phyloP scores from a whole-genome alignment of 768 basidiomycete genomes.

The Austroboletus festivus region DNA sequence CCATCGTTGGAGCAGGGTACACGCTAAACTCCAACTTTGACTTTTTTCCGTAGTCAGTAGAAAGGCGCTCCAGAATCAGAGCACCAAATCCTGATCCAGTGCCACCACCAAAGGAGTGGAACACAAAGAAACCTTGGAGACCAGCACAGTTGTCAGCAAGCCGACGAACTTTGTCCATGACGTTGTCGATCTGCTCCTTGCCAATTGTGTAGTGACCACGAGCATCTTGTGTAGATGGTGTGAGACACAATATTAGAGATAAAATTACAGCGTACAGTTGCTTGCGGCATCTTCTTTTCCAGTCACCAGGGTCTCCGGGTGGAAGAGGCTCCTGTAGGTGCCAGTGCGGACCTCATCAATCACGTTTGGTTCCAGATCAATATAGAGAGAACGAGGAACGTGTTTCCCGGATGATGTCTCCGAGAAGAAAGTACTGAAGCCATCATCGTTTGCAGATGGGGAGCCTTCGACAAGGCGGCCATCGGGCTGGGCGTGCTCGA shows the following conservation, averaged over 20 bases:
- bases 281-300: constrained; percentile 99
- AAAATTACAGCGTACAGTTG: constrained; percentile 67
- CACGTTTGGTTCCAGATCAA: constrained; percentile 96
- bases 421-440: constrained; percentile 99
- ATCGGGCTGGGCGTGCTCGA: constrained; percentile 66
- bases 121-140: constrained; percentile 98
- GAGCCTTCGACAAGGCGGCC: constrained; percentile 84
- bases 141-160: constrained; percentile 96
- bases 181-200: constrained; percentile 95
- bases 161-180: constrained; percentile 93
- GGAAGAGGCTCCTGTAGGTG: constrained; percentile 95
- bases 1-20: constrained; percentile 90
- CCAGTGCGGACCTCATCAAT: constrained; percentile 97
- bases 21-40: constrained; percentile 98
- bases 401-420: constrained; percentile 96
- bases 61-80: constrained; percentile 90
- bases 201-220: constrained; percentile 98
- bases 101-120: constrained; percentile 99
- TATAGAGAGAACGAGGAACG: constrained; percentile 95
- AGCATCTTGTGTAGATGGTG: constrained; percentile 58
- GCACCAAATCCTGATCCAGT: constrained; percentile 99
- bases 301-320: constrained; percentile 96
- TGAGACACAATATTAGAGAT: not conserved
- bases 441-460: constrained; percentile 73
- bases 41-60: constrained; percentile 98